These are phyloP conservation scores for Eucalyptus melliodora DNA, from an alignment of 345 rosid species.

Conservation along the genomic window DNA sequence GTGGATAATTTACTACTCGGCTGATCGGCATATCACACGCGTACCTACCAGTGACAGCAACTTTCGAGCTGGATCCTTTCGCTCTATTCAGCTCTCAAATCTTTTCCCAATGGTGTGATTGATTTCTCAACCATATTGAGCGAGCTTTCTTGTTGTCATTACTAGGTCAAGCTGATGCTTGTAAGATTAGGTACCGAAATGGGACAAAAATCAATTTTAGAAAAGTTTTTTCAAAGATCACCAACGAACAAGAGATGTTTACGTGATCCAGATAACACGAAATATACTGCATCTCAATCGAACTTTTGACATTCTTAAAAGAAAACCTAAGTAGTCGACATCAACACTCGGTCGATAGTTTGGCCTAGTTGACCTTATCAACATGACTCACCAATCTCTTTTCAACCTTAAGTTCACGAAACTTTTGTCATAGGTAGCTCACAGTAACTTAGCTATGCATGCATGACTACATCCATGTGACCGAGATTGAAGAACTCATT, in stretches of 20 bases:
- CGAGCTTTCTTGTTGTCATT: neutral
- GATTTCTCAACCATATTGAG: neutral
- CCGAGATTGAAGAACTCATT: neutral
- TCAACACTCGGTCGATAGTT: neutral
- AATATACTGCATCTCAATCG: neutral
- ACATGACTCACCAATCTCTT: neutral
- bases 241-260: neutral
- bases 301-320: neutral
- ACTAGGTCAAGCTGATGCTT: neutral
- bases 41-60: neutral
- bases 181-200: neutral
- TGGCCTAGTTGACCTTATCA: neutral
- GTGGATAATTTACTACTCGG: neutral
- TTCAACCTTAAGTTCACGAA: neutral
- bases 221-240: neutral
- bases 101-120: neutral
- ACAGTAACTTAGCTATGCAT: neutral
- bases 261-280: neutral
- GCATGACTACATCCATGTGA: neutral
- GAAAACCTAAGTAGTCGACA: neutral
- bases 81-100: no score
- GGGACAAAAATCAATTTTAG: neutral
- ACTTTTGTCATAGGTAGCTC: neutral
- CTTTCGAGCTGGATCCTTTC: neutral
- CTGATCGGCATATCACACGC: neutral